Evolutionary conservation across 2,329 filamentous ascomycete genomes (phyloP).

Genomic region (Microcyclospora pomicola): DNA sequence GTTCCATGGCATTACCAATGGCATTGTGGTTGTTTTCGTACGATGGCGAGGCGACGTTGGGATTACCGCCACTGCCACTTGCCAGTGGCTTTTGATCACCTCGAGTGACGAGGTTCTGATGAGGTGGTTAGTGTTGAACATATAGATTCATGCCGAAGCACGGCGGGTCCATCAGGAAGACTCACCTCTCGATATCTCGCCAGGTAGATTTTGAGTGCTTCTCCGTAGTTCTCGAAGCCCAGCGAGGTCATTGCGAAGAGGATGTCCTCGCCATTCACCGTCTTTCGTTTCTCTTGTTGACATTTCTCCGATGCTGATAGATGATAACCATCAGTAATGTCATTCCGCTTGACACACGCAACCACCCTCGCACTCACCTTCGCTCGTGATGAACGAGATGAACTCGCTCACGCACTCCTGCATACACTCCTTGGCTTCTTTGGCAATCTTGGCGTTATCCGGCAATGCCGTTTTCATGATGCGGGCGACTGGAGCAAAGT

Average conservation of each 20-base stretch:
- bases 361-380: constrained; percentile 53
- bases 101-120: constrained; percentile 66
- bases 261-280: constrained; percentile 96
- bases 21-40: constrained; percentile 27
- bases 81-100: constrained; percentile 45
- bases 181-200: constrained; percentile 95
- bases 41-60: constrained; percentile 16
- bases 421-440: constrained; percentile 99
- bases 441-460: constrained; percentile 91
- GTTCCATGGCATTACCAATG: constrained; percentile 31
- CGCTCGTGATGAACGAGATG: constrained; percentile 98
- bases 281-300: constrained; percentile 98
- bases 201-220: constrained; percentile 94
- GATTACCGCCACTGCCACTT: constrained; percentile 21
- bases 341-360: neutral
- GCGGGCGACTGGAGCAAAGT: constrained; percentile 88
- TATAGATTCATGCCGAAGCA: too few species aligned
- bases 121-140: constrained; percentile 9
- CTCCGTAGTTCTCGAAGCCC: constrained; percentile 96
- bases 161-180: constrained; percentile 16
- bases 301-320: constrained; percentile 86
- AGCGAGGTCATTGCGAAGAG: constrained; percentile 98
- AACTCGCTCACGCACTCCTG: constrained; percentile 99
- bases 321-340: neutral
- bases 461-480: constrained; percentile 98